Evolutionary conservation across 345 rosid genomes (phyloP).

Genomic region (Citrus glauca): DNA sequence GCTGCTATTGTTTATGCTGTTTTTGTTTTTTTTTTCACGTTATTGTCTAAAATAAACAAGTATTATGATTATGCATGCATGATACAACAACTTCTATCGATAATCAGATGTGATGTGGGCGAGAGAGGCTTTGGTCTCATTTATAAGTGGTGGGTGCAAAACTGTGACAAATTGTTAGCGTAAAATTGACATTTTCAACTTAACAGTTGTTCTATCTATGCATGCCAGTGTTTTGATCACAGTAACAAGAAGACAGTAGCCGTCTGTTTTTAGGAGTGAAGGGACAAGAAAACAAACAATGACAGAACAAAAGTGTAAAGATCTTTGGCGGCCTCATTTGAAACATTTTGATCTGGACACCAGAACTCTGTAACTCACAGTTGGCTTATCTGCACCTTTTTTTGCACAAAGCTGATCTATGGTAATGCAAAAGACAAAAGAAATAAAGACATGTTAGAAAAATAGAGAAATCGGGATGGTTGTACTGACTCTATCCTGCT

Average conservation of each 20-base stretch:
- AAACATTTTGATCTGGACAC: not conserved
- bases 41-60: not conserved
- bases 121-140: not conserved
- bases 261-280: slow-evolving; percentile 7
- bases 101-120: not conserved
- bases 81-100: not conserved
- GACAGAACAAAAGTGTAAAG: slow-evolving; percentile 19
- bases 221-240: not conserved
- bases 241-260: slow-evolving; percentile 17
- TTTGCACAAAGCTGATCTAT: not conserved
- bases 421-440: slow-evolving; percentile 12
- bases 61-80: not conserved
- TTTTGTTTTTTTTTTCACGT: not conserved
- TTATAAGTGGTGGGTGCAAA: not conserved
- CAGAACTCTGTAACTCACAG: not conserved
- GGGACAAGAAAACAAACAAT: slow-evolving; percentile 13
- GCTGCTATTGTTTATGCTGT: not conserved
- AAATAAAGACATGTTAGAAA: slow-evolving; percentile 1
- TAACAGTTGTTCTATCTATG: not conserved
- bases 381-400: slow-evolving; percentile 12
- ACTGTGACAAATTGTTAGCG: not conserved
- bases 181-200: not conserved
- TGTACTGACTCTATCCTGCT: slow-evolving; percentile 27
- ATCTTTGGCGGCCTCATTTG: slow-evolving; percentile 12
- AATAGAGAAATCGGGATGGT: slow-evolving; percentile 23